A percentile compares a stretch with the other conserved stretches of the same genome.
These are phyloP conservation scores for Nidula microcarpa DNA, from an alignment of 768 basidiomycete species.

Conservation along the genomic window DNA sequence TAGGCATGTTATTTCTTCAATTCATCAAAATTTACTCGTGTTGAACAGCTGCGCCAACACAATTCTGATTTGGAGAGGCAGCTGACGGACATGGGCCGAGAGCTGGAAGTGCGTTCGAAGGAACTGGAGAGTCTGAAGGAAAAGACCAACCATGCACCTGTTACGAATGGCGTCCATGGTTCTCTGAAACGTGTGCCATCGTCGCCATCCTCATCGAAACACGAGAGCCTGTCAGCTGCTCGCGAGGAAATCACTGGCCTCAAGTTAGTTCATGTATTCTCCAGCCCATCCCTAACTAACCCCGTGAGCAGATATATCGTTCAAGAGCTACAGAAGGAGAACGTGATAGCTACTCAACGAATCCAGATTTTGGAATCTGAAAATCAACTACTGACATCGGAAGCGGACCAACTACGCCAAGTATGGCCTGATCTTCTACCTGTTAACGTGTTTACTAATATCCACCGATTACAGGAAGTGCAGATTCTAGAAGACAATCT, in stretches of 20 bases:
- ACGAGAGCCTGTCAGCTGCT: conserved; percentile 44
- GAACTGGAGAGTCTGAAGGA: conserved; percentile 56
- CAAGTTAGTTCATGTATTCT: conserved; percentile 47
- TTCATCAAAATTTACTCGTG: conserved; percentile 3
- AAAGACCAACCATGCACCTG: conserved; percentile 55
- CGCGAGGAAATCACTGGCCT: conserved; percentile 78
- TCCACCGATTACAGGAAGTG: conserved; percentile 53
- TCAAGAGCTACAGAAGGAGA: conserved; percentile 85
- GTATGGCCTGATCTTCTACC: conserved; percentile 28
- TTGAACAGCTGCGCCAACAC: conserved; percentile 24
- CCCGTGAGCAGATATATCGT: conserved; percentile 68
- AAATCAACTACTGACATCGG: conserved; percentile 64
- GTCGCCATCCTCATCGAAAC: conserved; percentile 39
- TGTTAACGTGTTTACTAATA: no score
- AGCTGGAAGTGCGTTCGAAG: conserved; percentile 33
- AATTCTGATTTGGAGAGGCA: conserved; percentile 21
- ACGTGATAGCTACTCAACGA: conserved; percentile 52
- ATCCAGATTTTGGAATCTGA: conserved; percentile 75
- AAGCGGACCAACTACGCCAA: conserved; percentile 72
- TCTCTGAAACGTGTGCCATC: conserved; percentile 9
- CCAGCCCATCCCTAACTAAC: not conserved
- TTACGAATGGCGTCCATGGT: conserved; percentile 20
- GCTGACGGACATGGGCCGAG: conserved; percentile 21
- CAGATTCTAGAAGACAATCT: conserved; percentile 74
- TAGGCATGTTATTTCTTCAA: not conserved